Evolutionary conservation across 495 filamentous ascomycete species (phyloP).

Genomic region (Aspergillus hancockii): DNA sequence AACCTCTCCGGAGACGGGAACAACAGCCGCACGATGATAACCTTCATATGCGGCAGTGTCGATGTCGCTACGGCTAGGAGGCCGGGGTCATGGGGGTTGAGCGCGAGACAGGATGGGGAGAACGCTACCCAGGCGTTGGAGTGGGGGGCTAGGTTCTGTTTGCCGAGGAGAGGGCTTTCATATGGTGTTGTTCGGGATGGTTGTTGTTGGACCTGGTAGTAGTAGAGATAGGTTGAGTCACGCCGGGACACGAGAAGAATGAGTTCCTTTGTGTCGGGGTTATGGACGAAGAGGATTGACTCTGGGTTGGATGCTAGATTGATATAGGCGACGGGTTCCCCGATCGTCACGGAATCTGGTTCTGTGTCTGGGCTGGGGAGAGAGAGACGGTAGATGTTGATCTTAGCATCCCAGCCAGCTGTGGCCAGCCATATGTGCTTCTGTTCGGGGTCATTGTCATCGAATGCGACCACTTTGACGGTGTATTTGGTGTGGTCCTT

Average conservation of each 20-base stretch:
- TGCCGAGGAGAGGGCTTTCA: slow-evolving; percentile 46
- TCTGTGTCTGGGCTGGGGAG: slow-evolving; percentile 15
- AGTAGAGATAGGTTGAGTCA: slow-evolving; percentile 63
- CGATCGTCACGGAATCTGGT: slow-evolving; percentile 21
- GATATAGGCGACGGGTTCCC: slow-evolving; percentile 48
- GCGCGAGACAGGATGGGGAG: slow-evolving; percentile 58
- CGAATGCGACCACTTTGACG: slow-evolving; percentile 52
- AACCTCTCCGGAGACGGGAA: slow-evolving; percentile 38
- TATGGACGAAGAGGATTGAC: slow-evolving; percentile 55
- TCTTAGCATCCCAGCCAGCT: slow-evolving; percentile 65
- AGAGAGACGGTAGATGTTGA: slow-evolving; percentile 52
- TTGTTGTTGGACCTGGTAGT: slow-evolving; percentile 47
- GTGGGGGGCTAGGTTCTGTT: slow-evolving; percentile 64
- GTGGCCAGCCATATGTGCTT: slow-evolving; percentile 53
- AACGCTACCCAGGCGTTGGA: slow-evolving; percentile 67
- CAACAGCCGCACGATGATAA: slow-evolving; percentile 62
- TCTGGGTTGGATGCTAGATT: slow-evolving; percentile 62
- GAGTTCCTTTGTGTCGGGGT: slow-evolving; percentile 44
- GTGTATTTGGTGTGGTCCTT: slow-evolving; percentile 65
- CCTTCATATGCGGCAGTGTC: slow-evolving; percentile 63
- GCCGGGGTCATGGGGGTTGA: slow-evolving; percentile 54
- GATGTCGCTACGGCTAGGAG: slow-evolving; percentile 65
- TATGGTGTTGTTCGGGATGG: slow-evolving; percentile 8
- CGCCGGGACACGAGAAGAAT: slow-evolving; percentile 58
- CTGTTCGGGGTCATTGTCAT: slow-evolving; percentile 21